Base-by-base conservation (phyloP, 495 filamentous ascomycete species). In the Delitschia confertaspora region DNA sequence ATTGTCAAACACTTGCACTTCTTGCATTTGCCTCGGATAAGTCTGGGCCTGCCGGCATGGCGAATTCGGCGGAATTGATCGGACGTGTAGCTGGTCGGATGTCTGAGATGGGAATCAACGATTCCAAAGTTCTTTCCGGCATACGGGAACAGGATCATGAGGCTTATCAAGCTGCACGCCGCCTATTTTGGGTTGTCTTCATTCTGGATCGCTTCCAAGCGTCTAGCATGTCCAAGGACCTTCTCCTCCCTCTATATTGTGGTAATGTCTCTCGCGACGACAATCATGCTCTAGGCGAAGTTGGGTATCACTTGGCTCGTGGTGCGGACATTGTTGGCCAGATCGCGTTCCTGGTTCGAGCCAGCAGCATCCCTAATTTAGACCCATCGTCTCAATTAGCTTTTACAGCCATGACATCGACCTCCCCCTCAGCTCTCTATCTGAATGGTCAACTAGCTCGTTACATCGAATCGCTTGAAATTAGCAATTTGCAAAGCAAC, bases 181-280 rank as follows among this genome's bases (percentile, higher is more conserved):
- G 53, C 13, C 26, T 50, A 4, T 51, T 56, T 26, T 51, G 47
- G 53, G 38, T 42, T 13, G 19, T 38, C 5, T 51, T 56, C 29
- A 56, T 48, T 21, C 21, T 56, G 14, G 53, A 56, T 26, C 53
- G 53, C 16, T 51, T 56, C 23, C 39, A 51, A 14, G 47, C 53
- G 4, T 44, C 53, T 8, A 48, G 42, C 30, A 38, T 30, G 30
- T 37, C 33, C 6, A 47, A 32, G 29, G 47, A 51, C 31, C 26
- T 42, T 16, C 10, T 46, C 8, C 29, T 56, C 16, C 53, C 53
- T 8, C 26, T 51, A 16, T 20, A 36, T 17, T 39, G 22, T 27
- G 43, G 53, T 1, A 29, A 22, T 6, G 29, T 56, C 2, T 47
- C 53, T 6, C 37, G 47, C 5, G 43, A 47, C 10, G 53, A 56